phyloP scores from a whole-genome alignment of 2,329 filamentous ascomycete genomes.

The Verticillium klebahnii region DNA sequence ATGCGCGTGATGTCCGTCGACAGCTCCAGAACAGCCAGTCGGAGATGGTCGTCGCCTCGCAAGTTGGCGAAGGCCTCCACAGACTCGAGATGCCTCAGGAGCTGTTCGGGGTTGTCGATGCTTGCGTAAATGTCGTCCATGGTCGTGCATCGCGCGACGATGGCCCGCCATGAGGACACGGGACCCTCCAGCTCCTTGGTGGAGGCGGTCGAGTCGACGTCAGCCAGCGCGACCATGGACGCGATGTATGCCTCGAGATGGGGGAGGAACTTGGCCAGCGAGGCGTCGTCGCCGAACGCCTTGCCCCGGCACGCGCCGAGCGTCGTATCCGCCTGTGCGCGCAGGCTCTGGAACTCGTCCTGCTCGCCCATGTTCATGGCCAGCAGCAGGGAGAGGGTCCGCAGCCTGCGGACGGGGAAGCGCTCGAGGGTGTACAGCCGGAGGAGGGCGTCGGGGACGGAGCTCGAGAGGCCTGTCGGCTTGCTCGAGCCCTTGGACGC shows the following conservation, averaged over 20 bases:
- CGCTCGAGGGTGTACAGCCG: slow-evolving; percentile 43
- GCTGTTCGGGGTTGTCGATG: slow-evolving; percentile 44
- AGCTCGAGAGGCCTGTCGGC: slow-evolving; percentile 30
- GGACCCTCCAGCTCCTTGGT: slow-evolving; percentile 27
- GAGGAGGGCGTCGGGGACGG: slow-evolving; percentile 41
- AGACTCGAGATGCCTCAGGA: slow-evolving; percentile 46
- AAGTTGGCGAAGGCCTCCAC: slow-evolving; percentile 47
- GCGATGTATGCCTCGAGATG: slow-evolving; percentile 42
- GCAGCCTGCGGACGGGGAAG: slow-evolving; percentile 48
- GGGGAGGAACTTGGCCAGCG: slow-evolving; percentile 38
- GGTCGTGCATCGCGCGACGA: slow-evolving; percentile 32
- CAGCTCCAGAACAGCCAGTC: slow-evolving; percentile 43
- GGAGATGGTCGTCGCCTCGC: slow-evolving; percentile 41
- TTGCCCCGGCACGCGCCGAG: slow-evolving; percentile 29
- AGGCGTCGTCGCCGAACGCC: slow-evolving; percentile 38
- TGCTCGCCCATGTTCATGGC: slow-evolving; percentile 42
- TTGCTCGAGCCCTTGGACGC: slow-evolving; percentile 24
- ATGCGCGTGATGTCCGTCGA: slow-evolving; percentile 35
- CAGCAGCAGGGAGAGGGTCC: slow-evolving; percentile 45
- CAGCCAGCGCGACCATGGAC: slow-evolving; percentile 39
- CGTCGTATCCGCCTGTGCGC: slow-evolving; percentile 32
- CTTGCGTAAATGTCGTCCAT: slow-evolving; percentile 34
- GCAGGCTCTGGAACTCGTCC: slow-evolving; percentile 32
- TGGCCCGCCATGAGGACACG: slow-evolving; percentile 38
- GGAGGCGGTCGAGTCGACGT: slow-evolving; percentile 25